Percentiles rank a stretch among this genome's conserved stretches.
Conservation (phyloP, 2,329 filamentous ascomycete genomes). For the Claviceps citrina region DNA sequence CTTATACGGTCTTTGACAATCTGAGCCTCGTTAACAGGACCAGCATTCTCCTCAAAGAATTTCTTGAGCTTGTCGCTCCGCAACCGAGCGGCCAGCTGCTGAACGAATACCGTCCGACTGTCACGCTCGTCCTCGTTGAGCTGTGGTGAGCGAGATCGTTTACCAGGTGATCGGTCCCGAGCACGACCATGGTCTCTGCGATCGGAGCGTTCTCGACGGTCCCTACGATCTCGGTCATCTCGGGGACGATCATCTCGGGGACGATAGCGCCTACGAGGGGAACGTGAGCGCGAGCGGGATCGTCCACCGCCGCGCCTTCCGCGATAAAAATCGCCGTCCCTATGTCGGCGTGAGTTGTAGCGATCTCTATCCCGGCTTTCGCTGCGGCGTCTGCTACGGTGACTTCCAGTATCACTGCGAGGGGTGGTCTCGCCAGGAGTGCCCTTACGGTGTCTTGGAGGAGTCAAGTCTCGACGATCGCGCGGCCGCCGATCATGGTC, state of each 20-base stretch:
- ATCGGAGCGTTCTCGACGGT: conserved; percentile 35
- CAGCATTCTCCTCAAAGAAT: conserved; percentile 93
- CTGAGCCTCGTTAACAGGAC: conserved; percentile 89
- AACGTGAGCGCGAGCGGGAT: conserved; percentile 55
- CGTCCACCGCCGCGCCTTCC: conserved; percentile 29
- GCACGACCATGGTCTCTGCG: conserved; percentile 37
- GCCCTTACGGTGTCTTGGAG: conserved; percentile 27
- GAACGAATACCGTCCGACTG: conserved; percentile 91
- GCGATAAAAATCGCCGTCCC: conserved; percentile 58
- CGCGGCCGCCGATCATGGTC: conserved; percentile 35
- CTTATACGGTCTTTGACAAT: conserved; percentile 97
- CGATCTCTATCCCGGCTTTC: conserved; percentile 63
- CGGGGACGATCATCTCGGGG: conserved; percentile 40
- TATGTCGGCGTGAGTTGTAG: conserved; percentile 57
- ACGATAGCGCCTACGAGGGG: conserved; percentile 46
- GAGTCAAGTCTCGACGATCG: conserved; percentile 42
- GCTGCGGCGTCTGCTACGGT: conserved; percentile 68
- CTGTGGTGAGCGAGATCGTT: conserved; percentile 45
- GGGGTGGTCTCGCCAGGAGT: conserved; percentile 49
- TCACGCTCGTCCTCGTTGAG: conserved; percentile 92
- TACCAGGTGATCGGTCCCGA: conserved; percentile 30
- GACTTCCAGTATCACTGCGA: conserved; percentile 61
- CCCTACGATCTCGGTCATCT: conserved; percentile 33
- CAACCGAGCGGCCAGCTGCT: conserved; percentile 88
- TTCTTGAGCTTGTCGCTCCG: conserved; percentile 82